phyloP scores from a whole-genome alignment of 2,329 filamentous ascomycete genomes.

The Colletotrichum sojae region DNA sequence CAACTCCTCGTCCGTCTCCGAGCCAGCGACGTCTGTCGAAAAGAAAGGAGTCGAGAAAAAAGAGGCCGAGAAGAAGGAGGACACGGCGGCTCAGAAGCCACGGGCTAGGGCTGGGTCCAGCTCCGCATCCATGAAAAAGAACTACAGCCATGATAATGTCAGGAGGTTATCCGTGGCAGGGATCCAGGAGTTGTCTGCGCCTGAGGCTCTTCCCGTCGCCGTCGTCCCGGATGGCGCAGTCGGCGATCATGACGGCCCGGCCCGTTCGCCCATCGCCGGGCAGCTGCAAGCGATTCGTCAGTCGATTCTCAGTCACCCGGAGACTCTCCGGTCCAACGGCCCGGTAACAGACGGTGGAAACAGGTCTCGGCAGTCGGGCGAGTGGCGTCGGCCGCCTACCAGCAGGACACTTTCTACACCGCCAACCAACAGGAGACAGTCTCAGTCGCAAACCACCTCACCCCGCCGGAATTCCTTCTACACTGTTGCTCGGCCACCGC shows the following conservation, averaged over 20 bases:
- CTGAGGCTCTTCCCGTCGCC: slow-evolving; percentile 71
- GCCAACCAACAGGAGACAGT: slow-evolving; percentile 60
- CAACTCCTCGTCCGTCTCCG: slow-evolving; percentile 30
- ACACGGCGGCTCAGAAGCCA: not conserved
- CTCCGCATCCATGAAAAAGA: slow-evolving; percentile 43
- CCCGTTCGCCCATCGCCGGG: slow-evolving; percentile 50
- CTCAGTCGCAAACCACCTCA: slow-evolving; percentile 48
- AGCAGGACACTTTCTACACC: slow-evolving; percentile 67
- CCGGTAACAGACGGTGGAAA: slow-evolving; percentile 45
- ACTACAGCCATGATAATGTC: slow-evolving; percentile 58
- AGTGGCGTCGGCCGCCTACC: slow-evolving; percentile 52
- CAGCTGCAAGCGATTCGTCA: slow-evolving; percentile 49
- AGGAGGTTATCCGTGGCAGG: slow-evolving; percentile 70
- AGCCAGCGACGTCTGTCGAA: slow-evolving; percentile 26
- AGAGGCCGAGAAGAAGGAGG: slow-evolving; percentile 25
- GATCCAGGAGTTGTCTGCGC: slow-evolving; percentile 70
- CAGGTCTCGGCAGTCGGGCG: slow-evolving; percentile 45
- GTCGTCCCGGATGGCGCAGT: slow-evolving; percentile 55
- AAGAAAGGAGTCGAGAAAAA: slow-evolving; percentile 14
- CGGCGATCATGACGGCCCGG: slow-evolving; percentile 56
- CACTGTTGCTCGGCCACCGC: slow-evolving; percentile 57
- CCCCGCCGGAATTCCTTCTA: slow-evolving; percentile 67
- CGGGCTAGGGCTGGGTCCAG: slow-evolving; percentile 31
- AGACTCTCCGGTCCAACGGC: slow-evolving; percentile 46
- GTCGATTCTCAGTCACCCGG: slow-evolving; percentile 48